Evolutionary conservation across 2,329 filamentous ascomycete genomes (phyloP).

Genomic region (Ustulina deusta): DNA sequence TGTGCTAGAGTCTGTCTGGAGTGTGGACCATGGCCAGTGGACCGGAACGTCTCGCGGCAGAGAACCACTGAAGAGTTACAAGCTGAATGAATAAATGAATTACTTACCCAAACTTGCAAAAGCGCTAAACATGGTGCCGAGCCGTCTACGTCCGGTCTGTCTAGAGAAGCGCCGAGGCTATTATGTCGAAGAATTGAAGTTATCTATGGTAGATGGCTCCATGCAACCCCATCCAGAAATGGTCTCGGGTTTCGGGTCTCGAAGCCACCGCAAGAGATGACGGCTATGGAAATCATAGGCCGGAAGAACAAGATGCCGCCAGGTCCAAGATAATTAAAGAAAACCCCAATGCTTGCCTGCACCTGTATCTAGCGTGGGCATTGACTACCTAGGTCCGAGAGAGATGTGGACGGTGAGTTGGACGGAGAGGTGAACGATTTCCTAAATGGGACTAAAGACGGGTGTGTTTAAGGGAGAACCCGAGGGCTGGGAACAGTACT

Average conservation of each 20-base stretch:
- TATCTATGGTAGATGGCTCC: conserved; percentile 25
- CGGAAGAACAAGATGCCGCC: conserved; percentile 4
- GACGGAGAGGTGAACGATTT: conserved; percentile 23
- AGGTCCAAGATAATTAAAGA: conserved; percentile 3
- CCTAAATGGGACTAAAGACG: conserved; percentile 35
- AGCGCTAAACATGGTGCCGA: conserved; percentile 47
- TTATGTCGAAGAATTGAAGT: conserved; percentile 7
- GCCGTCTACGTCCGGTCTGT: conserved; percentile 30
- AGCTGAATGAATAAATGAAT: conserved; percentile 16
- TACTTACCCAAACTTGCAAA: conserved; percentile 50
- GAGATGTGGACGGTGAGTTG: neutral
- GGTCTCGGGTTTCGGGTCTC: conserved; percentile 15
- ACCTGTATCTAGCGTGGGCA: conserved; percentile 1
- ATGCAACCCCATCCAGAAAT: conserved; percentile 25
- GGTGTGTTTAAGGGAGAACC: conserved; percentile 22
- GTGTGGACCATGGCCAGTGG: conserved; percentile 26
- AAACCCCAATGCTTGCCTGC: neutral
- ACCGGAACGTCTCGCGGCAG: conserved; percentile 4
- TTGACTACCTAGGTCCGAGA: neutral
- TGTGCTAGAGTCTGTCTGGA: conserved; percentile 10
- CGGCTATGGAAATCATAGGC: conserved; percentile 17
- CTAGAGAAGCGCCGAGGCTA: conserved; percentile 8
- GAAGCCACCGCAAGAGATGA: conserved; percentile 15
- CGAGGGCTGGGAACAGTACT: conserved; percentile 27
- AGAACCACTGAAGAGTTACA: conserved; percentile 4